These are phyloP conservation scores for Blepharisma japonicum DNA, from an alignment of 73 alveolate genomes.

Conservation along the genomic window DNA sequence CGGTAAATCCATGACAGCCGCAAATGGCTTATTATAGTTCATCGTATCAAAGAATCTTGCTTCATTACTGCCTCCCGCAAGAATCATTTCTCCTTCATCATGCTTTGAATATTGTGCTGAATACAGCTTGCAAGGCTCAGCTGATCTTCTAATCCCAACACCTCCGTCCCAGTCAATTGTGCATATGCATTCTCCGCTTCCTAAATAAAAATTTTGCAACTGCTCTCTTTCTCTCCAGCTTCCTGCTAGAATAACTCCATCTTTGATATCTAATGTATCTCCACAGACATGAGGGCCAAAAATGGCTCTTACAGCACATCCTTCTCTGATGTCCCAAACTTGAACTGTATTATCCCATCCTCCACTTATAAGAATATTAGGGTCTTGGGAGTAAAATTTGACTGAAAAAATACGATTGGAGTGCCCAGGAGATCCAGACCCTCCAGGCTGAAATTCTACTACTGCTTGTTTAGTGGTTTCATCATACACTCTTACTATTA, in stretches of 20 bases:
- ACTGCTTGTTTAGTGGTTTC: constrained; percentile 52
- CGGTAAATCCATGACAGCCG: constrained; percentile 66
- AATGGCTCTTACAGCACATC: constrained; percentile 43
- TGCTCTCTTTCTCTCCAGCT: constrained; percentile 50
- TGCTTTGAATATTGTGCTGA: constrained; percentile 70
- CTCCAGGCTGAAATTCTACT: constrained; percentile 47
- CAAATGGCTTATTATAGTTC: constrained; percentile 65
- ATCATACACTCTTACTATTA: constrained; percentile 53
- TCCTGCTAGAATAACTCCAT: constrained; percentile 58
- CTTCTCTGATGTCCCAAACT: constrained; percentile 64
- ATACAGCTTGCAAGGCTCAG: constrained; percentile 70
- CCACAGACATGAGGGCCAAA: constrained; percentile 79
- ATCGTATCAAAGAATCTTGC: constrained; percentile 74
- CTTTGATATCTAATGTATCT: constrained; percentile 62
- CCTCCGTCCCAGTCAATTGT: constrained; percentile 77
- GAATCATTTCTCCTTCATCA: constrained; percentile 60
- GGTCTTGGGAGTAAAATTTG: constrained; percentile 48
- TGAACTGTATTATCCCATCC: constrained; percentile 78
- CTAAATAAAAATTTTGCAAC: constrained; percentile 51
- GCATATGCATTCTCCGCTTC: constrained; percentile 62
- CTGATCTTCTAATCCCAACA: constrained; percentile 47
- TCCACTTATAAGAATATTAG: constrained; percentile 63
- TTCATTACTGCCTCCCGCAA: constrained; percentile 87
- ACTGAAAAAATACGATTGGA: constrained; percentile 75
- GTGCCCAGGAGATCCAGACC: constrained; percentile 64